Percentiles rank a stretch among this genome's conserved stretches.
These are phyloP conservation scores for Phenoliferia sp. DNA, from an alignment of 1,284 basidiomycete genomes.

Conservation along the genomic window DNA sequence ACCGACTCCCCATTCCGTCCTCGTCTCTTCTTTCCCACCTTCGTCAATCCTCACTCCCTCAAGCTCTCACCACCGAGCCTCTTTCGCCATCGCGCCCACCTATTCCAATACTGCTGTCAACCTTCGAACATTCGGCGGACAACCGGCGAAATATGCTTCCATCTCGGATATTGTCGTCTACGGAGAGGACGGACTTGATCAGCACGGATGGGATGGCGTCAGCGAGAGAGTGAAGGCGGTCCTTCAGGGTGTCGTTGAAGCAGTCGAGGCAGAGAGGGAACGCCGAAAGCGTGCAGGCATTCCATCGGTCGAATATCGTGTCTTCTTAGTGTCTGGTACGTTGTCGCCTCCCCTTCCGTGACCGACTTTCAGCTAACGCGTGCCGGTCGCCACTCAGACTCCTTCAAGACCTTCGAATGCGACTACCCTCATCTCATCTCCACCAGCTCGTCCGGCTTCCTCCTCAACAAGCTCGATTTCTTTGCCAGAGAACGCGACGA, in stretches of 20 bases:
- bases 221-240: slow-evolving; percentile 49
- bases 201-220: slow-evolving; percentile 7
- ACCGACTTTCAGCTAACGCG: neutral
- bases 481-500: slow-evolving; percentile 69
- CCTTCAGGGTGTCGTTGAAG: slow-evolving; percentile 48
- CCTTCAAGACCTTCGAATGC: slow-evolving; percentile 52
- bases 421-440: slow-evolving; percentile 51
- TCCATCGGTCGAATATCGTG: slow-evolving; percentile 64
- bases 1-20: slow-evolving; percentile 11
- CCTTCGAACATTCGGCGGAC: slow-evolving; percentile 38
- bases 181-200: slow-evolving; percentile 54
- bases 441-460: slow-evolving; percentile 48
- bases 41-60: slow-evolving; percentile 47
- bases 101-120: slow-evolving; percentile 49
- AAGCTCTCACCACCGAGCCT: slow-evolving; percentile 48
- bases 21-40: slow-evolving; percentile 27
- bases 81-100: slow-evolving; percentile 46
- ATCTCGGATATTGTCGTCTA: slow-evolving; percentile 86
- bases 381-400: slow-evolving; percentile 43
- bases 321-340: slow-evolving; percentile 72
- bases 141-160: slow-evolving; percentile 71
- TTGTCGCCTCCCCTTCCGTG: slow-evolving; percentile 3
- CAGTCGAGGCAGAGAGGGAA: slow-evolving; percentile 51
- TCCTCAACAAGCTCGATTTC: slow-evolving; percentile 48
- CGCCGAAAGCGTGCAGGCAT: slow-evolving; percentile 34